Evolutionary conservation across 768 basidiomycete species (phyloP), one percentile per base, ranked within the genome.

Genomic region (Rhodotorula babjevae): DNA sequence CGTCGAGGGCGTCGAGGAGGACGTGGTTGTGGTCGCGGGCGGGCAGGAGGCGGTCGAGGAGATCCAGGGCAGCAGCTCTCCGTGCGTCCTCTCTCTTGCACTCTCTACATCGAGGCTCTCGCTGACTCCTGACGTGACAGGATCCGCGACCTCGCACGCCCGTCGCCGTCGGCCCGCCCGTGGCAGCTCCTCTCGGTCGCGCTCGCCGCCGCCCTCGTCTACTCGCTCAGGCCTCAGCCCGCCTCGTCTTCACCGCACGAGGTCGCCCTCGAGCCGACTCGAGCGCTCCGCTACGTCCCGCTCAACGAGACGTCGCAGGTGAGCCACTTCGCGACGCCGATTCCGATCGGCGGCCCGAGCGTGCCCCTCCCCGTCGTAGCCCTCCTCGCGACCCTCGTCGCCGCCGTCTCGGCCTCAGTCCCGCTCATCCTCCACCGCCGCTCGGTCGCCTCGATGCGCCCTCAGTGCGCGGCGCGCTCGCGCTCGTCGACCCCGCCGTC

Each of bases 111-210:
- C 8, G 27, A 2, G 6, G 5, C n/a, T n/a, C 29, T 55, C 3
- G 31, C 27, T 8, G 6, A 29, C 23, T 27, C 19, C 42, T 14
- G 6, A 6, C 52, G 14, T n/a, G 3, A 8, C 27, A 25, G 21
- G 19, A 4, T 1, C 31, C 10, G 5, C 25, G 1, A 5, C n/a
- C 52, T 6, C 16, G 18, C 10, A 7, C 52, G 44, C 18, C 5
- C 25, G 7, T 3, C 27, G 40, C 31, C 29, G 16, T 47, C 64
- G 3, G 15, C 58, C 8, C 63, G 53, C 16, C 36, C 33, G 25
- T 75, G 74, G 74, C 63, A 72, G 47, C 9, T 71, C n/a, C 47
- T 72, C 27, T 66, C 70, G 12, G 14, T 69, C 40, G 23, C 47
- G 19, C 68, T 75, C 31, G 55, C 65, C 15, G 25, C 47, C 49